A percentile compares a stretch with the other conserved stretches of the same genome.
These are phyloP conservation scores for Phaeosphaeriaceae sp. DNA, from an alignment of 2,329 filamentous ascomycete genomes.

Conservation along the genomic window DNA sequence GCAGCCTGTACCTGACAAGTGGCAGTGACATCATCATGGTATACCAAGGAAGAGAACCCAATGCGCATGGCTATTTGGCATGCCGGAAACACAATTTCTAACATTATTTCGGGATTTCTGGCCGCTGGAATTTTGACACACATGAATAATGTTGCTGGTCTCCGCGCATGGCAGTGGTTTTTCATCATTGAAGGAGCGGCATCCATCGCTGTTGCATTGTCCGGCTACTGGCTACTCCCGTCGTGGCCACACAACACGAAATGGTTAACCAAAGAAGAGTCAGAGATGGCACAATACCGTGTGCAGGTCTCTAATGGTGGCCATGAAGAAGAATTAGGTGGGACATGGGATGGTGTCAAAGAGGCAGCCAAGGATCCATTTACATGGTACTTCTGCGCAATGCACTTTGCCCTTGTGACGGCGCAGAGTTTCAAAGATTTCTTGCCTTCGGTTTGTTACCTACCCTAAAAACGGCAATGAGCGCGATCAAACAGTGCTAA, in stretches of 20 bases:
- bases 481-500: neutral
- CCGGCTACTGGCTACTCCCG: constrained; percentile 47
- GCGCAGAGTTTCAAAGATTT: constrained; percentile 39
- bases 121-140: constrained; percentile 55
- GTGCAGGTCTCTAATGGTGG: constrained; percentile 29
- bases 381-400: constrained; percentile 48
- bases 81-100: constrained; percentile 55
- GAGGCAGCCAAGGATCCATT: constrained; percentile 46
- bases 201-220: constrained; percentile 11
- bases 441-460: constrained; percentile 30
- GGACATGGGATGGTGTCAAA: constrained; percentile 45
- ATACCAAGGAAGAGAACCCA: constrained; percentile 54
- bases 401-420: constrained; percentile 46
- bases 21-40: constrained; percentile 52
- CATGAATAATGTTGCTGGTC: constrained; percentile 50
- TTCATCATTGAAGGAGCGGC: constrained; percentile 58
- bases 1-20: neutral
- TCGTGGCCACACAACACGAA: constrained; percentile 19
- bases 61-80: constrained; percentile 56
- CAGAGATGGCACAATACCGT: constrained; percentile 30
- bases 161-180: constrained; percentile 53
- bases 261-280: constrained; percentile 16
- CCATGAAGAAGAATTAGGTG: constrained; percentile 47
- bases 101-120: constrained; percentile 55
- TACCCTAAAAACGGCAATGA: neutral